phyloP scores from a whole-genome alignment of 805 yeast genomes.

The Candida michaelii region DNA sequence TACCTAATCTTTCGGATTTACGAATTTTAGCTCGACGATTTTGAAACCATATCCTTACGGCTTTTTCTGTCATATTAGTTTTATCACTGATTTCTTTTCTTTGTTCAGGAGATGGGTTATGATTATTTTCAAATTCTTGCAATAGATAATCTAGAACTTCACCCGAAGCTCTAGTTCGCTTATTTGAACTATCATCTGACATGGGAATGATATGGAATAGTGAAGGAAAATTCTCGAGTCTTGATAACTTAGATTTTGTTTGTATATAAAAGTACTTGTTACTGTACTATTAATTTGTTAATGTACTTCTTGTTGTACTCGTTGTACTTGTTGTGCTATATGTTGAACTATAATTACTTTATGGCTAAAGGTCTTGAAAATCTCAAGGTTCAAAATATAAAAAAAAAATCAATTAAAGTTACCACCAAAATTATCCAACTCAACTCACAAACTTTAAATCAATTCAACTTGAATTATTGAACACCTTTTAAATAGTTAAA shows the following conservation, averaged over 20 bases:
- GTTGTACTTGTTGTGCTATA: too few relatives aligned
- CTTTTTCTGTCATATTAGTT: conserved; percentile 82
- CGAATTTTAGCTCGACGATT: conserved; percentile 79
- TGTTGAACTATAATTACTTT: too few relatives aligned
- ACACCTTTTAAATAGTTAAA: neutral
- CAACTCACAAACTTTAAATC: too few relatives aligned
- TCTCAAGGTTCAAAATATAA: too few relatives aligned
- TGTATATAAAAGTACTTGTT: too few relatives aligned
- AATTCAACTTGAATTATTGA: neutral
- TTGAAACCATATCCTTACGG: conserved; percentile 92
- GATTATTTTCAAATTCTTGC: conserved; percentile 66
- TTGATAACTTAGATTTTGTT: too few relatives aligned
- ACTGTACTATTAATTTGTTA: too few relatives aligned
- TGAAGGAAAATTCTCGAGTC: neutral
- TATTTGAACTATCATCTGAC: conserved; percentile 19
- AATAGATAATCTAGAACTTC: conserved; percentile 70
- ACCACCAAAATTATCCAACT: too few relatives aligned
- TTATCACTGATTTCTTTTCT: conserved; percentile 67
- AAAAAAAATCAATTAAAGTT: too few relatives aligned
- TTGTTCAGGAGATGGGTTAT: conserved; percentile 72
- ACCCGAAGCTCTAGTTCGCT: conserved; percentile 75
- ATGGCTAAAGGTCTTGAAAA: too few relatives aligned
- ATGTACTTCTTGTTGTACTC: too few relatives aligned
- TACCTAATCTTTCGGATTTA: conserved; percentile 55
- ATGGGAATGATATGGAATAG: neutral